Base-by-base conservation (phyloP, 306 rosid species). In the Prinsepia uniflora region DNA sequence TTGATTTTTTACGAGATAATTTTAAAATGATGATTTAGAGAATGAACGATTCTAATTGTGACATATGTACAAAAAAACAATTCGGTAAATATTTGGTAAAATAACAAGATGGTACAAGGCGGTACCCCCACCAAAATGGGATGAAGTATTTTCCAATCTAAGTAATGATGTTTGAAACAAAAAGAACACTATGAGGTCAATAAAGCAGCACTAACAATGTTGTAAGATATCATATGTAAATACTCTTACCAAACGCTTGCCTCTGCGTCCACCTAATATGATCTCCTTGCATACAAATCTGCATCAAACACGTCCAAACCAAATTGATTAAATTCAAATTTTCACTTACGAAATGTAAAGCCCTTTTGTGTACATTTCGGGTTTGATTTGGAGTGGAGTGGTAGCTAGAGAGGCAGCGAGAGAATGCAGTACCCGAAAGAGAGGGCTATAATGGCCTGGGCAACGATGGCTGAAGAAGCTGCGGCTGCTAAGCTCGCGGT, bases 271-370 rank as follows among this genome's bases (percentile, higher is more conserved):
- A 1, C 82, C 84, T 36, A 80, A 14, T 34, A 67, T 74, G n/a
- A 74, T 69, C 72, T 77, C 80, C 76, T 80, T 80, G 40, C 78
- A 74, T 0, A 77, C 87, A 2, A 83, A 19, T 36, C 84, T 83
- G 76, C 71, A 75, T 22, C 49, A 45, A 57, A 47, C 3, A 22
- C 2, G 20, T 20, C 60, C 62, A 10, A 22, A 36, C 62, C 5
- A 56, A 56, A 5, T 36, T 22, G 62, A 56, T 56, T 55, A 20
- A 20, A 4, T 55, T 10, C 60, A 8, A 22, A 3, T 22, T 0
- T 24, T 24, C 13, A 10, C 17, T 11, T 12, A 19, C 5, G 60
- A 55, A 20, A 55, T 55, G 60, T 5, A 20, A 55, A 11, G 6
- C 30, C 30, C 30, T 24, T 24, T 24, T 24, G 30, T 24, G 0